These are phyloP conservation scores for Macrocybe gigantea DNA, from an alignment of 768 basidiomycete species.

Conservation along the genomic window DNA sequence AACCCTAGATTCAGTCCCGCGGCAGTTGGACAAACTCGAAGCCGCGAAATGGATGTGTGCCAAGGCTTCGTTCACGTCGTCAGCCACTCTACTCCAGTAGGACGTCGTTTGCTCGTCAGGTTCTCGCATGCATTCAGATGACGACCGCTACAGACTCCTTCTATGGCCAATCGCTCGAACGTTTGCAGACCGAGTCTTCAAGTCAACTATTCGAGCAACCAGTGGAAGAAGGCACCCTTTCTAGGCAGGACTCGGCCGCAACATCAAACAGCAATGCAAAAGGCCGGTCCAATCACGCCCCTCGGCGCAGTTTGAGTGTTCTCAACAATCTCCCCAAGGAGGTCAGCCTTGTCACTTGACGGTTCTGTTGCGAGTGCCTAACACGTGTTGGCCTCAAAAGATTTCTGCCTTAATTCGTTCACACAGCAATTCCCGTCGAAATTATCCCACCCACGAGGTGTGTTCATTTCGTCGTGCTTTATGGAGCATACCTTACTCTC, in stretches of 20 bases:
- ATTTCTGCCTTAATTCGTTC: slow-evolving; percentile 36
- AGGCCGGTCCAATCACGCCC: slow-evolving; percentile 2
- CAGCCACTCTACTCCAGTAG: too few species aligned
- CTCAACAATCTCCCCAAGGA: slow-evolving; percentile 24
- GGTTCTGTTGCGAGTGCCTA: slow-evolving; percentile 26
- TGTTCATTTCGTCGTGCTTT: slow-evolving; percentile 5
- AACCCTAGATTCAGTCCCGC: slow-evolving; percentile 11
- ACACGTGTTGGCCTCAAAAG: slow-evolving; percentile 40
- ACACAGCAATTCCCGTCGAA: slow-evolving; percentile 27
- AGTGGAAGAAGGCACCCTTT: slow-evolving; percentile 3
- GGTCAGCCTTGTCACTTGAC: slow-evolving; percentile 19
- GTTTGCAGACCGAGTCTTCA: not conserved
- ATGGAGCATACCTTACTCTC: not conserved
- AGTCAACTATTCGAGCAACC: not conserved
- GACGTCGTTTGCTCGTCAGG: too few species aligned
- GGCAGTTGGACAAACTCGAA: too few species aligned
- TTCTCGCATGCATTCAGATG: too few species aligned
- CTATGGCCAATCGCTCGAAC: too few species aligned
- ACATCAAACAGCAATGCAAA: slow-evolving; percentile 3
- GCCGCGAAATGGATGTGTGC: too few species aligned
- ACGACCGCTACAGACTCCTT: too few species aligned
- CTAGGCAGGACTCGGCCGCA: slow-evolving; percentile 5
- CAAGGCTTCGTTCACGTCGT: too few species aligned
- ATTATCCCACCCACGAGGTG: slow-evolving; percentile 20
- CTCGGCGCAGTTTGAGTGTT: slow-evolving; percentile 20